Evolutionary conservation across 2,329 filamentous ascomycete species (phyloP).

Genomic region (Meredithiella fracta): DNA sequence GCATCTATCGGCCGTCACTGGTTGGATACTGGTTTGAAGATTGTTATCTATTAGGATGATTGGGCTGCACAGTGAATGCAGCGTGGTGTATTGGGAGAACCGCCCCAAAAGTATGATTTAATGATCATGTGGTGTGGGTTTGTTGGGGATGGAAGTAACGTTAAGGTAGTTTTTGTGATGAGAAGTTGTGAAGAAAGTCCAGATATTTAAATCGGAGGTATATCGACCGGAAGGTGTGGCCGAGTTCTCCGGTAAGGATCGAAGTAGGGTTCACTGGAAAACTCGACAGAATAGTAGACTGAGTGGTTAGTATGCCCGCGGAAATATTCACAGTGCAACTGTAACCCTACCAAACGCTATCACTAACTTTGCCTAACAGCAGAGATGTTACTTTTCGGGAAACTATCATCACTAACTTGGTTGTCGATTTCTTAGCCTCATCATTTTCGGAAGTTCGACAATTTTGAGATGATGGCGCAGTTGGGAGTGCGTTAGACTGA

Average conservation of each 20-base stretch:
- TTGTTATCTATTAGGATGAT: neutral
- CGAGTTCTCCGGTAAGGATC: neutral
- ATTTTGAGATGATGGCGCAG: constrained; percentile 1
- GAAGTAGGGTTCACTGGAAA: neutral
- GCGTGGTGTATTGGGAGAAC: neutral
- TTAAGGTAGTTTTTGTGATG: too few species aligned
- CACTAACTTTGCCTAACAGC: too few species aligned
- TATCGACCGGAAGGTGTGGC: neutral
- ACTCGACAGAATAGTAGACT: too few species aligned
- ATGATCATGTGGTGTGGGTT: too few species aligned
- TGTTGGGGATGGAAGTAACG: too few species aligned
- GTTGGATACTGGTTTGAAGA: neutral
- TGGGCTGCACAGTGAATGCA: neutral
- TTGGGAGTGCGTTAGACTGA: constrained; percentile 4
- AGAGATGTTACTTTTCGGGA: too few species aligned
- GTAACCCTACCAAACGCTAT: neutral
- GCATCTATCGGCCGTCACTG: neutral
- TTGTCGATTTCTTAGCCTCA: too few species aligned
- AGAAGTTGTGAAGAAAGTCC: too few species aligned
- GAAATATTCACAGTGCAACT: neutral
- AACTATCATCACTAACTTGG: too few species aligned
- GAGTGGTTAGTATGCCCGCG: neutral
- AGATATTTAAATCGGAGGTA: too few species aligned
- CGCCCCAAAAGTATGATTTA: neutral
- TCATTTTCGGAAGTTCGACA: too few species aligned